Base-by-base conservation (phyloP, 805 yeast genomes). In the Limtongia smithiae region DNA sequence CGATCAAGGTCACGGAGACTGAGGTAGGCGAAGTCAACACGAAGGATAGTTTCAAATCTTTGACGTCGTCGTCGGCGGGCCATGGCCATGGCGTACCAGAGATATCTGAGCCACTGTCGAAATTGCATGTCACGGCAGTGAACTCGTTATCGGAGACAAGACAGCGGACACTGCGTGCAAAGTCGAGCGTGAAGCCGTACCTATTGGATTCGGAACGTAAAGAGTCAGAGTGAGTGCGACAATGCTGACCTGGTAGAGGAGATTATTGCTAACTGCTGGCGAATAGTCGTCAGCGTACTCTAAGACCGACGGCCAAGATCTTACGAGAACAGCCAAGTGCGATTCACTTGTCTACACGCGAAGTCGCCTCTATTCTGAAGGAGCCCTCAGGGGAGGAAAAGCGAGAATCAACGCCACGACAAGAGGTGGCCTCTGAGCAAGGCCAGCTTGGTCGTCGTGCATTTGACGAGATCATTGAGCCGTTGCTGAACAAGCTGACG, bases 141-240 rank as follows among this genome's bases (percentile, higher is more conserved):
- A 25, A 30, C 20, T 44, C 50, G 17, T 32, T 41, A 14, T 7
- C 6, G 9, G 40, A 40, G 5, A 41, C 37, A 12, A 25, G 37
- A 5, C 43, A 33, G 6, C 37, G 37, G 8, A 50, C 50, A 8
- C 37, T 41, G 3, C 38, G 54, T 12, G 39, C 37, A 17, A 38
- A 37, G 21, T 25, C 32, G 12, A 30, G 27, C 18, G 50, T 24
- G 4, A 27, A 44, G 8, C 36, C 33, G 27, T 35, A 11, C 42
- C 46, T 4, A 27, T 41, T 2, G 17, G 8, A 36, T 12, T 45
- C 54, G 30, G 9, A 27, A 15, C 48, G 44, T 18, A 17, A 4
- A 12, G 46, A 44, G 15, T 30, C 53, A 6, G 49, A 44, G 53
- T 49, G 35, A 40, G 49, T 36, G 20, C n/a, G n/a, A n/a, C n/a